A percentile compares a stretch with the other conserved stretches of the same genome.
Evolutionary conservation across 2,329 filamentous ascomycete species (phyloP).

Genomic region (Fusarium pininemorale): DNA sequence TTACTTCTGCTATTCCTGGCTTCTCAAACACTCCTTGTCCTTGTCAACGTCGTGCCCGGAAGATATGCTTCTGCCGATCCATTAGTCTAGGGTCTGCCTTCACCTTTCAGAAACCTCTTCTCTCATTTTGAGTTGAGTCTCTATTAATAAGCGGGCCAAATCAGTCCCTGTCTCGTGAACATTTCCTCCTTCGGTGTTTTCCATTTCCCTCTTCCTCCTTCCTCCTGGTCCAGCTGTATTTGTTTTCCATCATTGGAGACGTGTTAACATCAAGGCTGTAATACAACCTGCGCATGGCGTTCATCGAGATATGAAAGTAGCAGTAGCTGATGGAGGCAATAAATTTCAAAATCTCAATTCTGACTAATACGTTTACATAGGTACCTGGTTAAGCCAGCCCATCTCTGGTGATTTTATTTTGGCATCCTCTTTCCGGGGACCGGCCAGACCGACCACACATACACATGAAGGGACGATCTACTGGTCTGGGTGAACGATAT

Average conservation of each 20-base stretch:
- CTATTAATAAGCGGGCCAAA: neutral
- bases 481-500: slow-evolving; percentile 9
- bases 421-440: neutral
- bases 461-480: neutral
- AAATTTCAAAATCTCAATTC: neutral
- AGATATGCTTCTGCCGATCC: slow-evolving; percentile 20
- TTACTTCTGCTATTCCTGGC: neutral
- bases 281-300: neutral
- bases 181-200: neutral
- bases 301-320: neutral
- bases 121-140: neutral
- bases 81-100: neutral
- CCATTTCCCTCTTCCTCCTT: neutral
- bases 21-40: slow-evolving; percentile 3
- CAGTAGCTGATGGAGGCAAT: neutral
- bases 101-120: neutral
- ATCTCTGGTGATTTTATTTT: neutral
- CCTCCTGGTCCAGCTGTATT: neutral
- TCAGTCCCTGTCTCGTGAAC: neutral
- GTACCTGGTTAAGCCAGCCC: neutral
- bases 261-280: neutral
- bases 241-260: neutral
- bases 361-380: neutral
- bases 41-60: neutral
- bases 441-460: neutral